These are phyloP conservation scores for Trypanosoma congolense DNA, from an alignment of 208 protist genomes.

Conservation along the genomic window DNA sequence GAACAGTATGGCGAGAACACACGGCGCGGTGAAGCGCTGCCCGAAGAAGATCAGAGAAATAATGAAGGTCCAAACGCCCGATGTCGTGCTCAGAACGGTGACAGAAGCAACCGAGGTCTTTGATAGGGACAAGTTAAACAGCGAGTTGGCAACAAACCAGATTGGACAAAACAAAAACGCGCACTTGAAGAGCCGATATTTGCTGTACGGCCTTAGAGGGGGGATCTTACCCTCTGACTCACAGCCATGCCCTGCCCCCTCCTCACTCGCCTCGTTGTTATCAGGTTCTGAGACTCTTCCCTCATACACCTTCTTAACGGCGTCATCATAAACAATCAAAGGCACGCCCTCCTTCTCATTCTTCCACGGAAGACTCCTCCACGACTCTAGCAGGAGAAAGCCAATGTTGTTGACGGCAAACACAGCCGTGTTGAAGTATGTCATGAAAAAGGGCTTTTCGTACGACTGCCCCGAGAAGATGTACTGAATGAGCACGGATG, in stretches of 20 bases:
- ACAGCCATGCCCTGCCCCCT: background rate
- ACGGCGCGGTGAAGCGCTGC: slow-evolving; percentile 40
- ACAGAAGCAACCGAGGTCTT: slow-evolving; percentile 84
- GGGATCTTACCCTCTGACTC: slow-evolving; percentile 31
- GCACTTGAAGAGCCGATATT: slow-evolving; percentile 59
- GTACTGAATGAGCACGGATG: slow-evolving; percentile 86
- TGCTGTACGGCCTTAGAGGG: slow-evolving; percentile 54
- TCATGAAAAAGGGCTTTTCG: slow-evolving; percentile 88
- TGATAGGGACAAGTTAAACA: slow-evolving; percentile 88
- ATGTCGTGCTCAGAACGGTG: slow-evolving; percentile 85
- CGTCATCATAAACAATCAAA: slow-evolving; percentile 50
- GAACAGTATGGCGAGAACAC: slow-evolving; percentile 54
- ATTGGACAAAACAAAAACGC: slow-evolving; percentile 80
- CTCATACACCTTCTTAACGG: slow-evolving; percentile 11
- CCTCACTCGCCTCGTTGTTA: background rate
- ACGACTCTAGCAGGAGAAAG: slow-evolving; percentile 49
- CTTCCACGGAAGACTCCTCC: slow-evolving; percentile 52
- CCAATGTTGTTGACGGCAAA: slow-evolving; percentile 86
- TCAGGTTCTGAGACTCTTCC: background rate
- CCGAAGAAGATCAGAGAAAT: slow-evolving; percentile 71
- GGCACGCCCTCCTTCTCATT: slow-evolving; percentile 32
- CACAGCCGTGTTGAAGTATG: slow-evolving; percentile 86
- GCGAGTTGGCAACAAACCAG: slow-evolving; percentile 89
- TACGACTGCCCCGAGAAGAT: slow-evolving; percentile 82
- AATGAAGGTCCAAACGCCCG: slow-evolving; percentile 80